Conservation (phyloP, 2,329 filamentous ascomycete species). For the Sporothrix inflata region DNA sequence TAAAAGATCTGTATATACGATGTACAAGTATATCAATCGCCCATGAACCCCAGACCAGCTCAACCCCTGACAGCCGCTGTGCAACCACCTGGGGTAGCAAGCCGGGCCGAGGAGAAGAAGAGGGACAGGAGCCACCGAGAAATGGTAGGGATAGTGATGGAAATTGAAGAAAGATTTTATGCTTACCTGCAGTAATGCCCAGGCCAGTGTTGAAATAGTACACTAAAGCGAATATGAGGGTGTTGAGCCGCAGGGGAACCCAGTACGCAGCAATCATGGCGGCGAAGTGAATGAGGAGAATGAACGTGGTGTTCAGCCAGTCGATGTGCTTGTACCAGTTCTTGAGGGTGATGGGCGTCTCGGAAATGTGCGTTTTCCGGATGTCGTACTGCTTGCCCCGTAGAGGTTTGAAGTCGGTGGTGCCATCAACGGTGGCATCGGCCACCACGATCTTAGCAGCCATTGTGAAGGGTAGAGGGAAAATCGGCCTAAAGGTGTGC, state of each 20-base stretch:
- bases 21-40: neutral
- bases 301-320: constrained; percentile 86
- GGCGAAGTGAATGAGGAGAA: constrained; percentile 73
- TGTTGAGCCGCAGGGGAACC: constrained; percentile 74
- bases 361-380: constrained; percentile 82
- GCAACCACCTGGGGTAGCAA: neutral
- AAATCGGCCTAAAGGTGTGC: neutral
- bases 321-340: constrained; percentile 95
- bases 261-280: constrained; percentile 77
- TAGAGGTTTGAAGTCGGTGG: constrained; percentile 58
- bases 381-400: constrained; percentile 54
- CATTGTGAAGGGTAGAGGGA: constrained; percentile 35
- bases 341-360: constrained; percentile 74
- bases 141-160: neutral
- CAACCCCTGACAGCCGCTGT: neutral
- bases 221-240: constrained; percentile 70
- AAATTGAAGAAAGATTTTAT: constrained; percentile 11
- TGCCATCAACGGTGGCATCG: constrained; percentile 54
- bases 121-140: neutral
- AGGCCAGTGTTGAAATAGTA: constrained; percentile 87
- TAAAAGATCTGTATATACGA: neutral
- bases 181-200: constrained; percentile 74
- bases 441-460: constrained; percentile 45
- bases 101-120: neutral
- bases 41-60: neutral